These are phyloP conservation scores for Tephrocybe sp. DNA, from an alignment of 768 basidiomycete species.

Conservation along the genomic window DNA sequence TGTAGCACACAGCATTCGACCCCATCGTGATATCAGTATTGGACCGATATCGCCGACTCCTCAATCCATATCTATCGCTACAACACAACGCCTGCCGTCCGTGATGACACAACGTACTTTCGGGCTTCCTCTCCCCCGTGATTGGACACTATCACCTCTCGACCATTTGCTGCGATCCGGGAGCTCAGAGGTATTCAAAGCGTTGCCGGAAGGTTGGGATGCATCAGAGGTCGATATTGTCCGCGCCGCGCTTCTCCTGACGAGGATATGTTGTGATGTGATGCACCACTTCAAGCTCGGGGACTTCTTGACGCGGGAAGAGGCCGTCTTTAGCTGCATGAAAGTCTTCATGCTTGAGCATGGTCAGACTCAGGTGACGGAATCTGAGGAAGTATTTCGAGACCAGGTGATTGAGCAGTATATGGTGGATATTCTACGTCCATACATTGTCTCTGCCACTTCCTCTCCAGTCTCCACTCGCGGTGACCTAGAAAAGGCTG, in stretches of 20 bases:
- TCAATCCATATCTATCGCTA: constrained; percentile 51
- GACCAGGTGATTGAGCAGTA: constrained; percentile 58
- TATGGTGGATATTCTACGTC: constrained; percentile 58
- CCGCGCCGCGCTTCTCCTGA: constrained; percentile 64
- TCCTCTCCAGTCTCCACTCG: constrained; percentile 17
- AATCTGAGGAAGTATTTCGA: constrained; percentile 76
- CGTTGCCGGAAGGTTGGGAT: constrained; percentile 70
- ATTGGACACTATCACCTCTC: constrained; percentile 71
- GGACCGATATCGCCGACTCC: constrained; percentile 51
- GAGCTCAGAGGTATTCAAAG: constrained; percentile 62
- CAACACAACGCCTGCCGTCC: constrained; percentile 51
- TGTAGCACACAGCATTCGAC: constrained; percentile 44
- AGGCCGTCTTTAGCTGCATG: constrained; percentile 78
- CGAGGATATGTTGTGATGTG: constrained; percentile 45
- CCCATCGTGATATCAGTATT: constrained; percentile 40
- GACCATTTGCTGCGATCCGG: constrained; percentile 81
- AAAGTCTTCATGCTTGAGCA: constrained; percentile 96
- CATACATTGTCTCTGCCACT: constrained; percentile 43
- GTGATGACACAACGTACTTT: constrained; percentile 22
- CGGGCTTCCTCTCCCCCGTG: constrained; percentile 47
- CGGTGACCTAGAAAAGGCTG: constrained; percentile 49
- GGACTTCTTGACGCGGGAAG: constrained; percentile 48
- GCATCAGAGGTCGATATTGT: constrained; percentile 77
- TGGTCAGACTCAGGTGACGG: constrained; percentile 49
- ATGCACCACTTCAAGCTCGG: constrained; percentile 39